phyloP scores from a whole-genome alignment of 257 asterid species.

The Solanum infundibuliforme region DNA sequence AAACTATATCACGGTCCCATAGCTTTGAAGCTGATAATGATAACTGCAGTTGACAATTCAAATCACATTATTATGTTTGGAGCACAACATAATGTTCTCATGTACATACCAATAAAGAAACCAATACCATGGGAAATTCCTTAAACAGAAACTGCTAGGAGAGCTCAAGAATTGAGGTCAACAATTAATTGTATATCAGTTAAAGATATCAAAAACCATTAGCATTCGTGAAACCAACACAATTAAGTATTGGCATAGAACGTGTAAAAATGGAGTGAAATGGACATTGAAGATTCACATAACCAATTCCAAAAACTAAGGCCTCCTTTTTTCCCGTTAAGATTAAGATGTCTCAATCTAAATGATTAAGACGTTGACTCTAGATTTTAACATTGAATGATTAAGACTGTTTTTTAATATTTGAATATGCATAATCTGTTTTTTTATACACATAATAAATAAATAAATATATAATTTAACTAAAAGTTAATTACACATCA shows the following conservation, averaged over 20 bases:
- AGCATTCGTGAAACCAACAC: neutral
- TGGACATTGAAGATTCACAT: neutral
- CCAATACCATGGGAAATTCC: neutral
- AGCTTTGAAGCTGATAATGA: constrained; percentile 76
- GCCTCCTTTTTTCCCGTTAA: neutral
- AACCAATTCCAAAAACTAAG: neutral
- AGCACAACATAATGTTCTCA: neutral
- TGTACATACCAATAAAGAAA: neutral
- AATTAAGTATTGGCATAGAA: neutral
- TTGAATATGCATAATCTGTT: neutral
- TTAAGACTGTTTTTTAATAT: too few relatives aligned
- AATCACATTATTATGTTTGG: neutral
- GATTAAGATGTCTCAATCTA: too few relatives aligned
- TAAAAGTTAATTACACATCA: too few relatives aligned
- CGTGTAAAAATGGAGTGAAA: neutral
- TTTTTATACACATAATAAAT: too few relatives aligned
- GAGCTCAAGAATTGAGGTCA: neutral
- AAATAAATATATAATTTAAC: too few relatives aligned
- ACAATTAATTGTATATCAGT: neutral
- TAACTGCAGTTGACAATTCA: constrained; percentile 42
- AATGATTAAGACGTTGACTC: too few relatives aligned
- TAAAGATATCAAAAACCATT: neutral
- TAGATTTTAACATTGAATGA: neutral
- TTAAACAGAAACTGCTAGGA: neutral
- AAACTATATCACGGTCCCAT: constrained; percentile 42